A percentile compares a stretch with the other conserved stretches of the same genome.
These are phyloP conservation scores for Heritiera fomes DNA, from an alignment of 345 rosid species.

Conservation along the genomic window DNA sequence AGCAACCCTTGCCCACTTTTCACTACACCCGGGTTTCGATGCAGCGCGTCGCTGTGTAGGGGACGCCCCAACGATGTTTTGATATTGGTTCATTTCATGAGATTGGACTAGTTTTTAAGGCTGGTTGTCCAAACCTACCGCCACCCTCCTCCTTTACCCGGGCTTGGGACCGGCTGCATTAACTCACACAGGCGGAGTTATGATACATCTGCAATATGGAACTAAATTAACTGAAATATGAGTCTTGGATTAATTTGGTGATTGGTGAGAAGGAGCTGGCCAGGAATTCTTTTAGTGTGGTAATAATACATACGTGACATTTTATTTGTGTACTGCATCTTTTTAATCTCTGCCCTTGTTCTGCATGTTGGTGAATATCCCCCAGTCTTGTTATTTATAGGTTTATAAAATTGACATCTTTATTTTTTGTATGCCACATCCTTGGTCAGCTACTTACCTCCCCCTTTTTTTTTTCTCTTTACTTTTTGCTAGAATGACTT, in stretches of 20 bases:
- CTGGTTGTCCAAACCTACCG: no score
- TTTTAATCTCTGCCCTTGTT: neutral
- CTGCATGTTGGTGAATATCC: neutral
- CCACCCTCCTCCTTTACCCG: no score
- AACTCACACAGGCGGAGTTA: neutral
- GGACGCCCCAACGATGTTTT: no score
- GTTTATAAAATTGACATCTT: neutral
- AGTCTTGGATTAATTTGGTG: neutral
- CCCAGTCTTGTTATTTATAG: neutral
- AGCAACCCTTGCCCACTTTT: no score
- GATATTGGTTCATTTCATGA: no score
- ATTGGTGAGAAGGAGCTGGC: neutral
- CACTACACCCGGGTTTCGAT: no score
- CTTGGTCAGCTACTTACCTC: neutral
- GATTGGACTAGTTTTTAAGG: no score
- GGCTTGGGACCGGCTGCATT: no score
- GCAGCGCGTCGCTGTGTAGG: no score
- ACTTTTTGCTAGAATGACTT: constrained; percentile 51
- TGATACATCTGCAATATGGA: neutral
- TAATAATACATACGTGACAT: neutral
- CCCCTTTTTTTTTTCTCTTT: no score
- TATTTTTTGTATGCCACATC: neutral
- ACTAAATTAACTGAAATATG: neutral
- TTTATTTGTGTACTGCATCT: neutral
- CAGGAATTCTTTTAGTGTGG: neutral